Percentiles rank a stretch among this genome's conserved stretches.
Conservation (phyloP, 2,329 filamentous ascomycete genomes). For the Microthyrium microscopicum region DNA sequence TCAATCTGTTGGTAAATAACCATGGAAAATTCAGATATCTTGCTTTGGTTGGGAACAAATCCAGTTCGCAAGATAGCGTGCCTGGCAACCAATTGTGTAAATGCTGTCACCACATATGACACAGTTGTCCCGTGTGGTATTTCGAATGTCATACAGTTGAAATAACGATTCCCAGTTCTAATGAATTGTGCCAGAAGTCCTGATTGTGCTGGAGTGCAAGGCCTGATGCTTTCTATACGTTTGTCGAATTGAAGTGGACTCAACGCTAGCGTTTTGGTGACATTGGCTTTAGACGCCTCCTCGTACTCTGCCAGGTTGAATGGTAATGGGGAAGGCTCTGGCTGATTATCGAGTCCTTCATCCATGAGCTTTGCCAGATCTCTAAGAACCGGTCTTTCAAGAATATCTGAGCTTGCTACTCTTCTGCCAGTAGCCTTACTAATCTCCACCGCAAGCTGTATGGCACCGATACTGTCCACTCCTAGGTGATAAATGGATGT, state of each 20-base stretch:
- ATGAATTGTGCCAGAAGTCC: conserved; percentile 66
- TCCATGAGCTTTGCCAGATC: conserved; percentile 9
- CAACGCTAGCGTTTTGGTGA: no score
- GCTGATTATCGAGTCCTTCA: no score
- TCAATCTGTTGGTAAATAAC: conserved; percentile 35
- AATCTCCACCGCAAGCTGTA: conserved; percentile 56
- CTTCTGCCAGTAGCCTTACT: conserved; percentile 37
- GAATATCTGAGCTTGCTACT: conserved; percentile 55
- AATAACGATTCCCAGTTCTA: conserved; percentile 50
- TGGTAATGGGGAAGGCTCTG: no score
- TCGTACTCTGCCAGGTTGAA: conserved; percentile 39
- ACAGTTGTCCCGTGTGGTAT: conserved; percentile 27
- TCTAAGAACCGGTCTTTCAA: conserved; percentile 33
- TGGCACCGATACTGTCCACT: conserved; percentile 75
- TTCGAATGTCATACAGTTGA: conserved; percentile 51
- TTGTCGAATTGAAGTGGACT: no score
- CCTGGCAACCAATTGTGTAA: conserved; percentile 33
- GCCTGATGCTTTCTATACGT: conserved; percentile 43
- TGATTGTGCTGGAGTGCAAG: conserved; percentile 64
- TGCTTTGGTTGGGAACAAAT: conserved; percentile 46
- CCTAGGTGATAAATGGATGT: conserved; percentile 80
- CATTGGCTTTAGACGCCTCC: conserved; percentile 18
- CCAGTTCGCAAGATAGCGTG: conserved; percentile 65
- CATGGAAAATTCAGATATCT: conserved; percentile 55
- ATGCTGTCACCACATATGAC: conserved; percentile 36